phyloP scores from a whole-genome alignment of 1,284 basidiomycete genomes.

The Pascua guehoae region DNA sequence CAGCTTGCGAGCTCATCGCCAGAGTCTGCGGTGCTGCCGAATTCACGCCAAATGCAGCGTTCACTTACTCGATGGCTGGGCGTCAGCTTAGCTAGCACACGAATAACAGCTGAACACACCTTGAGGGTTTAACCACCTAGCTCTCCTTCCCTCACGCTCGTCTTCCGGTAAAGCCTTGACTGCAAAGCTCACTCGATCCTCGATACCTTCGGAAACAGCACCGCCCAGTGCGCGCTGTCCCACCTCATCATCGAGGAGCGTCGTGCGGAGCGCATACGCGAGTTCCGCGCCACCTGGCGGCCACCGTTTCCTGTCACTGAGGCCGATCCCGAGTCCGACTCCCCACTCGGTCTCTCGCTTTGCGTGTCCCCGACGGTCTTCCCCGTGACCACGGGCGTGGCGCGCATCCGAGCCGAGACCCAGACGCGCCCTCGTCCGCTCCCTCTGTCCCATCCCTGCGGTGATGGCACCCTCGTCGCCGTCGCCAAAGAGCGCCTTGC shows the following conservation, averaged over 20 bases:
- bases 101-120: conserved; percentile 14
- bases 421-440: conserved; percentile 29
- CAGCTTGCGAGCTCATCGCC: no score
- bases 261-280: conserved; percentile 65
- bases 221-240: conserved; percentile 10
- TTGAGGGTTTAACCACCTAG: conserved; percentile 70
- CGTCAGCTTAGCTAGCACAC: background rate
- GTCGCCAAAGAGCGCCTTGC: conserved; percentile 37
- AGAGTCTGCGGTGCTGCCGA: conserved; percentile 56
- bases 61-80: conserved; percentile 55
- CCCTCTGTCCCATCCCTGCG: conserved; percentile 13
- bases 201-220: conserved; percentile 59
- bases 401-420: conserved; percentile 21
- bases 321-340: conserved; percentile 66
- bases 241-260: conserved; percentile 32
- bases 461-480: conserved; percentile 32
- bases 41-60: conserved; percentile 53
- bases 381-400: background rate
- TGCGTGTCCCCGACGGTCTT: background rate
- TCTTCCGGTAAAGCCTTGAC: conserved; percentile 63
- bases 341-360: conserved; percentile 33
- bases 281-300: conserved; percentile 78
- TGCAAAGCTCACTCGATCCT: conserved; percentile 74
- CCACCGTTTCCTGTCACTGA: conserved; percentile 69
- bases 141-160: conserved; percentile 53